These are phyloP conservation scores for Furcasterigmium sp. DNA, from an alignment of 2,329 filamentous ascomycete genomes.

Conservation along the genomic window DNA sequence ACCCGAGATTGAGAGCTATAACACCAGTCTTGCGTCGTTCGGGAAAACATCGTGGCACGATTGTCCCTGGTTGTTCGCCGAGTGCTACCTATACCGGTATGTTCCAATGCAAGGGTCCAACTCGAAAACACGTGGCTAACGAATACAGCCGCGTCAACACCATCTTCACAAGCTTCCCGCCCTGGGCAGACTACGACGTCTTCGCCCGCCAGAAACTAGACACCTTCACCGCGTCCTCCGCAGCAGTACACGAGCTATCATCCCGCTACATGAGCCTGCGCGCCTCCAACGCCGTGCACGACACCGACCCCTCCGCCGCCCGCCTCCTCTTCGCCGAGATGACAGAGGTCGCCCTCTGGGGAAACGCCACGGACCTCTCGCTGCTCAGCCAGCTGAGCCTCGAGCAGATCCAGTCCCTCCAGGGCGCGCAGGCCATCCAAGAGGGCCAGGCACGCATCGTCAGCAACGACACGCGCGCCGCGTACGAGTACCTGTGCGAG, in stretches of 20 bases:
- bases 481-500: conserved; percentile 38
- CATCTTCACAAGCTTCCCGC: conserved; percentile 37
- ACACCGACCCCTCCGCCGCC: conserved; percentile 37
- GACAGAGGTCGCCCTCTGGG: conserved; percentile 65
- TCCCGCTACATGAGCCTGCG: conserved; percentile 50
- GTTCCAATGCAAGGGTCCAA: no score
- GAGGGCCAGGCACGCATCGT: conserved; percentile 60
- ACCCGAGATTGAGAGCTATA: neutral
- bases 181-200: conserved; percentile 54
- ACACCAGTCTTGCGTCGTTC: neutral
- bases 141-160: neutral
- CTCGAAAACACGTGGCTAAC: no score
- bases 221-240: conserved; percentile 59
- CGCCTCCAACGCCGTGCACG: neutral
- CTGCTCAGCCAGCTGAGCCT: conserved; percentile 60
- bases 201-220: conserved; percentile 59
- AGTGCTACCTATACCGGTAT: conserved; percentile 64
- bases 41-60: neutral
- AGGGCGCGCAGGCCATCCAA: conserved; percentile 58
- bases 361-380: conserved; percentile 63
- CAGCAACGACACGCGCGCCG: conserved; percentile 56
- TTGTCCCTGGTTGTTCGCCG: conserved; percentile 53
- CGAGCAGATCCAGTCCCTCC: conserved; percentile 64
- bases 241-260: conserved; percentile 58
- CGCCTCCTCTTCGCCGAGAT: conserved; percentile 58